Evolutionary conservation across 306 rosid species (phyloP).

Genomic region (Fragaria nilgerrensis): DNA sequence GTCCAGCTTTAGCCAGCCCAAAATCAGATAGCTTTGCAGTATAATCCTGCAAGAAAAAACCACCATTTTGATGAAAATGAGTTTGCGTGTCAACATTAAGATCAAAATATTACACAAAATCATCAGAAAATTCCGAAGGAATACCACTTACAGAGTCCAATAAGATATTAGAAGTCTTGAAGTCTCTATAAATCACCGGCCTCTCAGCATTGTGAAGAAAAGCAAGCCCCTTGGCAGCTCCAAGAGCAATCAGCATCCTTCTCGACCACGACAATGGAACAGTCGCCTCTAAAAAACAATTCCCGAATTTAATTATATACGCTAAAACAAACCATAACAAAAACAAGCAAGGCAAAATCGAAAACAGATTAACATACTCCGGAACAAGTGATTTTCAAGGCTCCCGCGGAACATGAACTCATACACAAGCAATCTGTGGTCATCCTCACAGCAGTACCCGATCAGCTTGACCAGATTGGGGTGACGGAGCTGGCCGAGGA

Average conservation of each 20-base stretch:
- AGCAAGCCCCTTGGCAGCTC: slow-evolving; percentile 98
- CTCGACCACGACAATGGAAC: slow-evolving; percentile 84
- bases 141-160: slow-evolving; percentile 72
- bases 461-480: slow-evolving; percentile 96
- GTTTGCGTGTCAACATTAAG: slow-evolving; percentile 8
- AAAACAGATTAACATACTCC: slow-evolving; percentile 51
- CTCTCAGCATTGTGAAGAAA: slow-evolving; percentile 96
- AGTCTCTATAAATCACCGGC: slow-evolving; percentile 94
- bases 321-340: not conserved
- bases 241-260: slow-evolving; percentile 93
- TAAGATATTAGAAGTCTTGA: slow-evolving; percentile 91
- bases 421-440: slow-evolving; percentile 90
- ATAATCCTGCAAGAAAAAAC: slow-evolving; percentile 65
- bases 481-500: slow-evolving; percentile 95
- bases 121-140: not conserved
- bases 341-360: not conserved
- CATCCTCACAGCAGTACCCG: slow-evolving; percentile 98
- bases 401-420: slow-evolving; percentile 99
- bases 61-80: slow-evolving; percentile 15
- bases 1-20: slow-evolving; percentile 98
- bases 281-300: slow-evolving; percentile 55
- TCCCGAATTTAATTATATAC: not conserved
- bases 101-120: not conserved
- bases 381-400: slow-evolving; percentile 90
- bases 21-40: slow-evolving; percentile 97